A percentile compares a stretch with the other conserved stretches of the same genome.
Conservation (phyloP, 306 rosid species). For the Abrus precatorius region DNA sequence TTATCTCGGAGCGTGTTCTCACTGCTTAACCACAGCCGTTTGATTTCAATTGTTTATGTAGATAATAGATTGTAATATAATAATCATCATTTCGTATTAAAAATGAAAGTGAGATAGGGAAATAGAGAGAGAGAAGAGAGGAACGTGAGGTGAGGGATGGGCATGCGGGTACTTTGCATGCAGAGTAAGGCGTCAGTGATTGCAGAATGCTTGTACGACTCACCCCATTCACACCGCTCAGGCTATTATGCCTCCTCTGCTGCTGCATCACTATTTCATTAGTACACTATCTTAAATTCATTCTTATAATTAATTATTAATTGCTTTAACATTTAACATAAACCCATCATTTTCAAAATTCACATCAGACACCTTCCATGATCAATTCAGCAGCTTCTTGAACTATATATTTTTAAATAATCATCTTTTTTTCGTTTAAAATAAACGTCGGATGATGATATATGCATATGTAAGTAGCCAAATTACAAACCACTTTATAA, state of each 20-base stretch:
- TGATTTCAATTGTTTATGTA: not conserved
- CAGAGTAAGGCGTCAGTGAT: constrained; percentile 50
- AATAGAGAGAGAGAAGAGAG: not conserved
- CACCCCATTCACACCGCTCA: constrained; percentile 13
- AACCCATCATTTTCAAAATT: no score
- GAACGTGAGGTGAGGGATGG: not conserved
- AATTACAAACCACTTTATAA: no score
- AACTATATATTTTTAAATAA: no score
- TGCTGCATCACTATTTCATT: constrained; percentile 10
- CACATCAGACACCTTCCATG: no score
- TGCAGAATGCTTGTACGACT: constrained; percentile 37
- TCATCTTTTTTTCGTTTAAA: no score
- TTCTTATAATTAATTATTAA: no score
- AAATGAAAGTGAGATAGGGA: not conserved
- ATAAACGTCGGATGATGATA: no score
- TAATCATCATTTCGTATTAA: not conserved
- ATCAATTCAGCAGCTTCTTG: no score
- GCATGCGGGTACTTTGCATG: constrained; percentile 43
- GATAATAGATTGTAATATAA: no score
- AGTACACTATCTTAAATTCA: no score
- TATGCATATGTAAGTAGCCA: no score
- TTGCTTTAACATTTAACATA: no score
- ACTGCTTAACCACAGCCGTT: constrained; percentile 25
- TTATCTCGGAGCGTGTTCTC: constrained; percentile 36
- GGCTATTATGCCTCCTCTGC: constrained; percentile 24